Percentiles rank a stretch among this genome's conserved stretches.
These are phyloP conservation scores for Neodidymelliopsis sp. DNA, from an alignment of 2,329 filamentous ascomycete genomes.

Conservation along the genomic window DNA sequence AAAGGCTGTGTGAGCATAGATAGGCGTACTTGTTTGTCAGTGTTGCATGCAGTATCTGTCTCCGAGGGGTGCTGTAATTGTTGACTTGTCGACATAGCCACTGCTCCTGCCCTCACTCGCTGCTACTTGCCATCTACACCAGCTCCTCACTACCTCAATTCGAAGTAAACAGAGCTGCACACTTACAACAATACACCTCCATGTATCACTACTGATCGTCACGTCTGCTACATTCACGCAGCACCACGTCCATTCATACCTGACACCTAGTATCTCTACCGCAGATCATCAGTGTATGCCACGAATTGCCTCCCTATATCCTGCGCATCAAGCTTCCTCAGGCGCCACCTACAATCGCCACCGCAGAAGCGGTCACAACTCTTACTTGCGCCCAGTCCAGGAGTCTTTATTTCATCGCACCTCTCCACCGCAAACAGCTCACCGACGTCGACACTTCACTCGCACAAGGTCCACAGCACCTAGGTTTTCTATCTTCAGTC, in stretches of 20 bases:
- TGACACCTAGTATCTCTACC: background rate
- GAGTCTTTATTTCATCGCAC: no score
- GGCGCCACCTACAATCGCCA: background rate
- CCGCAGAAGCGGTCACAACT: background rate
- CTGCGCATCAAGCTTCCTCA: constrained; percentile 2
- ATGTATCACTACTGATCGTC: background rate
- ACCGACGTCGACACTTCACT: constrained; percentile 3
- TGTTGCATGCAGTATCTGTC: background rate
- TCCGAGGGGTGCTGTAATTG: no score
- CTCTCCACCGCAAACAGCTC: no score
- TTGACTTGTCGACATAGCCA: background rate
- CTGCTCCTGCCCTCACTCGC: background rate
- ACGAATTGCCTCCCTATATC: constrained; percentile 7
- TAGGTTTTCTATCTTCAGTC: background rate
- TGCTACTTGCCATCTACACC: background rate
- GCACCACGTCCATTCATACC: background rate
- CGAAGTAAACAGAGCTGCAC: no score
- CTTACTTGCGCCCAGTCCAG: background rate
- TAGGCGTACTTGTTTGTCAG: background rate
- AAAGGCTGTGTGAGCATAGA: background rate
- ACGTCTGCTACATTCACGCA: background rate
- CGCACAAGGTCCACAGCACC: background rate
- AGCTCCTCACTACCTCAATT: no score
- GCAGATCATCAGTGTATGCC: constrained; percentile 5
- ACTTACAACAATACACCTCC: background rate